Base-by-base conservation (phyloP, 2,329 filamentous ascomycete genomes). In the Aspergillus oerlinghausenensis region DNA sequence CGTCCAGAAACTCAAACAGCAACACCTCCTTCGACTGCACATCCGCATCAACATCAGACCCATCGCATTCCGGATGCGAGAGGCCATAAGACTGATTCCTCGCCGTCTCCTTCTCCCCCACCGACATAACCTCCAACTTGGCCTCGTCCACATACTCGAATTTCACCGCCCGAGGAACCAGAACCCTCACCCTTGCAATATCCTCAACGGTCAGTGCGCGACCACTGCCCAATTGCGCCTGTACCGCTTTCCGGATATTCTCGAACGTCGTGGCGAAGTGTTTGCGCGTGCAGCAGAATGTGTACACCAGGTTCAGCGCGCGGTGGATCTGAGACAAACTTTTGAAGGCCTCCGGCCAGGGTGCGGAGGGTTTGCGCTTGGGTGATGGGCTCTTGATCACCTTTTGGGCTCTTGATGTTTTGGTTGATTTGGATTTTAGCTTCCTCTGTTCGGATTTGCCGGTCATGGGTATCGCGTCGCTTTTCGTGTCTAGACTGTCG, bases 241-340 rank as follows among this genome's bases (percentile, higher is more conserved):
- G 91, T 0, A 97, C 93, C 0, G 93, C 84, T 8, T 85, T 83
- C 64, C 87, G 91, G 49, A 99, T 89, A 5, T 88, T 96, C 17
- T 94, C 89, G 63, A 97, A 91, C 0, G 93, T 97, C 0, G 94
- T 97, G 0, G 90, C 87, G 28, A 97, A 82, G 66, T 97, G 90
- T 70, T 96, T 97, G 49, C 94, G 86, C 1, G 93, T 93, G 70
- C 87, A 94, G 76, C 91, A 96, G 70, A 99, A 97, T 0, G 94
- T 97, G 66, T 91, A 96, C 0, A 97, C 91, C 1, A 97, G 77
- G 65, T 96, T 99, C 58, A 99, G 77, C 1, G 94, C 93, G 59
- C 86, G 84, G 70, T 97, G 89, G 0, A 87, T 89, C 70, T 87
- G 86, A 26, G 88, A 85, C 8, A 97, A 80, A 45, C 80, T 78